Percentiles rank a stretch among this genome's conserved stretches.
phyloP scores from a whole-genome alignment of 75 land plant species.

The Adiantum capillusveneris region DNA sequence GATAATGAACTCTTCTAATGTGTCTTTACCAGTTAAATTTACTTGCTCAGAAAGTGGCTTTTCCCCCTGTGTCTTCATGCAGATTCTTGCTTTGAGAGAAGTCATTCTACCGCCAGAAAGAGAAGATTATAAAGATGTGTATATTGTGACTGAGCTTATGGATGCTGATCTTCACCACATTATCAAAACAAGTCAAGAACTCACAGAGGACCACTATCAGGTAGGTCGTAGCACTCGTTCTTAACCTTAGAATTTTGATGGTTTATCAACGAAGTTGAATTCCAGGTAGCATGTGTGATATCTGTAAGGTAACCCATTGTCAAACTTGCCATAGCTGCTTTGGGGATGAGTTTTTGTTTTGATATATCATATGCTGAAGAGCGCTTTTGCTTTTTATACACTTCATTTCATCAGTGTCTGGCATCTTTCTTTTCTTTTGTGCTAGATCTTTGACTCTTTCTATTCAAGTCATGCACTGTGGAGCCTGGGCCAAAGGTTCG shows the following conservation, averaged over 20 bases:
- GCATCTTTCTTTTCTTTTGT: too few relatives aligned
- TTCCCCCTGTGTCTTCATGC: slow-evolving; percentile 7
- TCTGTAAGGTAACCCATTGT: too few relatives aligned
- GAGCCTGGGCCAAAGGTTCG: too few relatives aligned
- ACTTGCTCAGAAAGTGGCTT: background rate
- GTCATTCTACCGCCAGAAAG: slow-evolving; percentile 53
- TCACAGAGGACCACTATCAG: slow-evolving; percentile 67
- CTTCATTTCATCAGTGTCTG: too few relatives aligned
- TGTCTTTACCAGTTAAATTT: too few relatives aligned
- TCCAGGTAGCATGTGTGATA: too few relatives aligned
- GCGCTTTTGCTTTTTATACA: background rate
- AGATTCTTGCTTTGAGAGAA: slow-evolving; percentile 54
- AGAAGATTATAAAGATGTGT: slow-evolving; percentile 57
- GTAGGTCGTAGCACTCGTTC: slow-evolving; percentile 57
- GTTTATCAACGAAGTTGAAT: too few relatives aligned
- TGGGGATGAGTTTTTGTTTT: too few relatives aligned
- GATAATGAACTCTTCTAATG: too few relatives aligned
- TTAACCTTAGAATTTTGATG: slow-evolving; percentile 22
- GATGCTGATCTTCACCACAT: slow-evolving; percentile 56
- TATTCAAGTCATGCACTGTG: too few relatives aligned
- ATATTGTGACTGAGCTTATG: slow-evolving; percentile 46
- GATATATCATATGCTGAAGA: background rate
- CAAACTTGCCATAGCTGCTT: too few relatives aligned
- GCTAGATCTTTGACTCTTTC: too few relatives aligned
- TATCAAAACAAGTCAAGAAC: slow-evolving; percentile 49